These are phyloP conservation scores for Cadophora sp. DNA, from an alignment of 2,329 filamentous ascomycete species.

Conservation along the genomic window DNA sequence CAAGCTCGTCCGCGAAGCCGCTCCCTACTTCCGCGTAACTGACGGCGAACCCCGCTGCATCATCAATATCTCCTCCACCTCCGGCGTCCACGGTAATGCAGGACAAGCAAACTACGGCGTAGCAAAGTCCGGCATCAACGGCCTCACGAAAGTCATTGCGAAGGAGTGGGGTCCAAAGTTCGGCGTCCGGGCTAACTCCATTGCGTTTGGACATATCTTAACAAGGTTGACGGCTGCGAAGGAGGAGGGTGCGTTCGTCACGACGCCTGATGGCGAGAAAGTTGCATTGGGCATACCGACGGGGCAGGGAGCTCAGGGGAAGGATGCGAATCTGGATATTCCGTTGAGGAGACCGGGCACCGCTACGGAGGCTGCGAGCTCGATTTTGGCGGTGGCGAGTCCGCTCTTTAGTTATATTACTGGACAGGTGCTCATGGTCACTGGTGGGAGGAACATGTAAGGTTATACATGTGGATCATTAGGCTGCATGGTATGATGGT, in stretches of 20 bases:
- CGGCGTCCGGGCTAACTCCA: constrained; percentile 81
- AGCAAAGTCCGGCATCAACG: constrained; percentile 83
- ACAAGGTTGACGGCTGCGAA: constrained; percentile 85
- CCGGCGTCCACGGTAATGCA: constrained; percentile 83
- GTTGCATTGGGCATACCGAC: constrained; percentile 78
- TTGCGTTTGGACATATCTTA: constrained; percentile 83
- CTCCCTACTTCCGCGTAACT: constrained; percentile 86
- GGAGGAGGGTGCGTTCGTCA: constrained; percentile 81
- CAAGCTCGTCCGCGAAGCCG: constrained; percentile 78
- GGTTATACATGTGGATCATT: too few relatives aligned
- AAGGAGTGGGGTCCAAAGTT: constrained; percentile 91
- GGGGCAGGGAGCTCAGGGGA: constrained; percentile 54
- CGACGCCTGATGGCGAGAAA: constrained; percentile 76
- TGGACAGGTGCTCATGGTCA: constrained; percentile 87
- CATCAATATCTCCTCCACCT: constrained; percentile 85
- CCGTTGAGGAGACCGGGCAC: constrained; percentile 78
- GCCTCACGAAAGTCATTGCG: constrained; percentile 86
- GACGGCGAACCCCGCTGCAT: constrained; percentile 81
- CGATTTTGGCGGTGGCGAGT: constrained; percentile 79
- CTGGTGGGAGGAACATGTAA: constrained; percentile 73
- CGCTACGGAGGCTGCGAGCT: constrained; percentile 80
- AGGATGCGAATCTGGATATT: constrained; percentile 68
- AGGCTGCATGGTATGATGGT: too few relatives aligned
- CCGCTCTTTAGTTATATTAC: constrained; percentile 85
- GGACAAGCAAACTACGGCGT: constrained; percentile 91